These are phyloP conservation scores for Aureobasidium subglaciale DNA, from an alignment of 2,329 filamentous ascomycete genomes.

Conservation along the genomic window DNA sequence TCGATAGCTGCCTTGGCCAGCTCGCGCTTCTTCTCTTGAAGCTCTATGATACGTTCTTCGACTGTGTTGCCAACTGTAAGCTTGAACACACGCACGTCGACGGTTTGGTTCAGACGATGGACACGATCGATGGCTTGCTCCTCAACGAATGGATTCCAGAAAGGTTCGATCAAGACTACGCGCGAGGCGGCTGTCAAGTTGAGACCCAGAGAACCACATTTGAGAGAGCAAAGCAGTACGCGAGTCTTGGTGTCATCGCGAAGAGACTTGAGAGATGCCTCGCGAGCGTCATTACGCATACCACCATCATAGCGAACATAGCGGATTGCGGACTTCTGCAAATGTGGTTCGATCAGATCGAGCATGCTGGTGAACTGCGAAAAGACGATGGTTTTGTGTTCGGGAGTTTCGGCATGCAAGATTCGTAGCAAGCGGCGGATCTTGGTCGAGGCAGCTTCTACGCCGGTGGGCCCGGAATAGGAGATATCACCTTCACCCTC, in stretches of 20 bases:
- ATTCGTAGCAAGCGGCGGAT: constrained; percentile 80
- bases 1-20: constrained; percentile 91
- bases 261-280: constrained; percentile 72
- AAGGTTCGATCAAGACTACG: constrained; percentile 92
- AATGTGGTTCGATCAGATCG: constrained; percentile 87
- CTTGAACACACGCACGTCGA: constrained; percentile 92
- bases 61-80: constrained; percentile 81
- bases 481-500: constrained; percentile 32
- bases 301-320: constrained; percentile 89
- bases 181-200: constrained; percentile 91
- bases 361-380: constrained; percentile 98
- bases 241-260: constrained; percentile 68
- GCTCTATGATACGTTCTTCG: constrained; percentile 86
- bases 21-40: constrained; percentile 89
- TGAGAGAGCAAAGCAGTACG: constrained; percentile 84
- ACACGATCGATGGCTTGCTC: constrained; percentile 98
- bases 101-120: constrained; percentile 92
- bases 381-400: constrained; percentile 98
- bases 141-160: constrained; percentile 98
- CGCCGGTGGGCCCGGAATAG: constrained; percentile 22
- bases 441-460: constrained; percentile 62
- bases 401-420: constrained; percentile 65
- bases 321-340: constrained; percentile 64
- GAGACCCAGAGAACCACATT: constrained; percentile 85
- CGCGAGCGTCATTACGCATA: constrained; percentile 89